Percentiles rank a stretch among this genome's conserved stretches.
Evolutionary conservation across 2,329 filamentous ascomycete species (phyloP).

Genomic region (Exophiala dermatitidis): DNA sequence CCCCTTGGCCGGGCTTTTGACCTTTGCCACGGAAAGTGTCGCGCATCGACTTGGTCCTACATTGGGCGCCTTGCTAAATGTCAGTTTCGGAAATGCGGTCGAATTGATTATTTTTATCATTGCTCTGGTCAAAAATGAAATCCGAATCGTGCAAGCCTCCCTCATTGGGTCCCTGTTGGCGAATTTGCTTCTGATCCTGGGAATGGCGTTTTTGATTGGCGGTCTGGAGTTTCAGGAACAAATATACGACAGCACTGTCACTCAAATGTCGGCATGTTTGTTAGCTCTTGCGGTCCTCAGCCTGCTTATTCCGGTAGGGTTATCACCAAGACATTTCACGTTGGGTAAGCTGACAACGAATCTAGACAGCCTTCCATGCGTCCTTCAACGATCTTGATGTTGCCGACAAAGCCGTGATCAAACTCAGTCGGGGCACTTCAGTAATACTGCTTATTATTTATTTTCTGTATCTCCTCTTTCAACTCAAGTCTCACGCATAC

Average conservation of each 20-base stretch:
- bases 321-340: neutral
- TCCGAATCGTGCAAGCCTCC: conserved; percentile 84
- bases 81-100: conserved; percentile 84
- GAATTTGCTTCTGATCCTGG: conserved; percentile 80
- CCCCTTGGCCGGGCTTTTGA: conserved; percentile 78
- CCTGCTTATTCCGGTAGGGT: conserved; percentile 64
- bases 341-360: neutral
- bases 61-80: conserved; percentile 79
- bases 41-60: conserved; percentile 66
- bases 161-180: conserved; percentile 87
- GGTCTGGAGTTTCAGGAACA: conserved; percentile 72
- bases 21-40: conserved; percentile 84
- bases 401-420: conserved; percentile 21
- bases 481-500: conserved; percentile 73
- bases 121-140: conserved; percentile 64
- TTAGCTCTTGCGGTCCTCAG: conserved; percentile 71
- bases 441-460: conserved; percentile 83
- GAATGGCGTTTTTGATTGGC: conserved; percentile 86
- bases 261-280: conserved; percentile 77
- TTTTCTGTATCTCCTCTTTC: conserved; percentile 76
- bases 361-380: conserved; percentile 63
- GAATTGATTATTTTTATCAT: conserved; percentile 66
- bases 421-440: conserved; percentile 42
- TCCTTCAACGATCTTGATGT: conserved; percentile 40
- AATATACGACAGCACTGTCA: conserved; percentile 84